These are phyloP conservation scores for Paramyrothecium roridum DNA, from an alignment of 2,329 filamentous ascomycete genomes.

Conservation along the genomic window DNA sequence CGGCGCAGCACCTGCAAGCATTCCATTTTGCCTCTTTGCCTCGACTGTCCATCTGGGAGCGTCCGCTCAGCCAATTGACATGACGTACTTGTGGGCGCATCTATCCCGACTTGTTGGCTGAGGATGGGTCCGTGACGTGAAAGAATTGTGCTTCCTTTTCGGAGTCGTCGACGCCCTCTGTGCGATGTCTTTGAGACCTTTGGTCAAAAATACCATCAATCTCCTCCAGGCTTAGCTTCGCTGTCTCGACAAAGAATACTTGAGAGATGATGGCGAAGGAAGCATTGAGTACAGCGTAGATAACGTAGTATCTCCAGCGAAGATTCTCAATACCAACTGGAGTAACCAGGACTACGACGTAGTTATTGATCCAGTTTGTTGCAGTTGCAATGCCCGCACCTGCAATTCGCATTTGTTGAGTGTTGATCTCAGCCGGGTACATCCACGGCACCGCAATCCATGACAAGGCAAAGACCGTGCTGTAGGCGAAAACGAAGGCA, in stretches of 20 bases:
- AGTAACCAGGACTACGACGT: slow-evolving; percentile 29
- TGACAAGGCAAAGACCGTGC: slow-evolving; percentile 22
- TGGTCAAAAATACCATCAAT: slow-evolving; percentile 30
- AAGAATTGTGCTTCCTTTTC: no score
- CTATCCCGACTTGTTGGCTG: no score
- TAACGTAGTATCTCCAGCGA: slow-evolving; percentile 47
- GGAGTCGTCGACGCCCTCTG: no score
- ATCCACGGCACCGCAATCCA: slow-evolving; percentile 18
- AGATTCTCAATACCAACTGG: slow-evolving; percentile 34
- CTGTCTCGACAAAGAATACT: slow-evolving; percentile 42
- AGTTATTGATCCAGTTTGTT: slow-evolving; percentile 30
- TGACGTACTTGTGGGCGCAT: no score
- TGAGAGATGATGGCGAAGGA: slow-evolving; percentile 39
- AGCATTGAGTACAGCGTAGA: slow-evolving; percentile 43
- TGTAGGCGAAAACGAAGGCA: slow-evolving; percentile 25
- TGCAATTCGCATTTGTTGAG: slow-evolving; percentile 28
- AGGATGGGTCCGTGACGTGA: background rate
- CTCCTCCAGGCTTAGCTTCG: slow-evolving; percentile 36
- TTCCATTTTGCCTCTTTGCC: no score
- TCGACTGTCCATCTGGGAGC: no score
- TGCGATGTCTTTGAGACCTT: no score
- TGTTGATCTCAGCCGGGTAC: slow-evolving; percentile 29
- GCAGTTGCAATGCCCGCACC: slow-evolving; percentile 27
- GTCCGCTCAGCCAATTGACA: no score
- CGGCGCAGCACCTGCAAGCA: no score